These are phyloP conservation scores for Trichosanthes cucumerina DNA, from an alignment of 306 rosid genomes.

Conservation along the genomic window DNA sequence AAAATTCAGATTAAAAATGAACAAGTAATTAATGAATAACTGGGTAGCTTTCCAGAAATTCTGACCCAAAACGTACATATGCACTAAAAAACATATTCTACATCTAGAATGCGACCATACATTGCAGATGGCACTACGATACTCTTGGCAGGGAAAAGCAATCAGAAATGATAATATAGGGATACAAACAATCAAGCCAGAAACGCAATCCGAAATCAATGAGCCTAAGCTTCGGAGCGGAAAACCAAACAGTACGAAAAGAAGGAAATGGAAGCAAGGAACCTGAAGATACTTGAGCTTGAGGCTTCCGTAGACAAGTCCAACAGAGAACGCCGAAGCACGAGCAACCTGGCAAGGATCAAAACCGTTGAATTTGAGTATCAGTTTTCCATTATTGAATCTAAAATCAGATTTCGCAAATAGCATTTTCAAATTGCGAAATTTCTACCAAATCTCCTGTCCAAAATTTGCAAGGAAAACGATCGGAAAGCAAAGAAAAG, in stretches of 20 bases:
- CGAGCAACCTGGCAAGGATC: constrained; percentile 66
- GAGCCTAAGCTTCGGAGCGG: not conserved
- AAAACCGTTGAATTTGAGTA: not conserved
- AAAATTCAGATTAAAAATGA: not conserved
- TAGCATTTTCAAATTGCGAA: not conserved
- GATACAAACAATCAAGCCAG: not conserved
- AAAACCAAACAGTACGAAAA: not conserved
- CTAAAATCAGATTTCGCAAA: not conserved
- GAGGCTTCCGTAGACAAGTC: constrained; percentile 73
- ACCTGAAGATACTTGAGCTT: constrained; percentile 81
- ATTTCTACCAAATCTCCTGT: not conserved
- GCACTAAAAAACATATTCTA: not conserved
- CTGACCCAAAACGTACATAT: not conserved
- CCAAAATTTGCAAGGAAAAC: not conserved
- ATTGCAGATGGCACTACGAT: not conserved
- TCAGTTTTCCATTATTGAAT: not conserved
- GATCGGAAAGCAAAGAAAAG: not conserved
- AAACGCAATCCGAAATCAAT: not conserved
- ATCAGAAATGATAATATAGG: not conserved
- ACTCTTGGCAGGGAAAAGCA: not conserved
- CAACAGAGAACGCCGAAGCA: constrained; percentile 74
- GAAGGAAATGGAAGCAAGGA: not conserved
- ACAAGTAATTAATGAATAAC: not conserved
- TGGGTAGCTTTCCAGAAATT: not conserved
- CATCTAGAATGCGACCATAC: not conserved